Evolutionary conservation across 1,284 basidiomycete genomes (phyloP).

Genomic region (Chalciporus sp.): DNA sequence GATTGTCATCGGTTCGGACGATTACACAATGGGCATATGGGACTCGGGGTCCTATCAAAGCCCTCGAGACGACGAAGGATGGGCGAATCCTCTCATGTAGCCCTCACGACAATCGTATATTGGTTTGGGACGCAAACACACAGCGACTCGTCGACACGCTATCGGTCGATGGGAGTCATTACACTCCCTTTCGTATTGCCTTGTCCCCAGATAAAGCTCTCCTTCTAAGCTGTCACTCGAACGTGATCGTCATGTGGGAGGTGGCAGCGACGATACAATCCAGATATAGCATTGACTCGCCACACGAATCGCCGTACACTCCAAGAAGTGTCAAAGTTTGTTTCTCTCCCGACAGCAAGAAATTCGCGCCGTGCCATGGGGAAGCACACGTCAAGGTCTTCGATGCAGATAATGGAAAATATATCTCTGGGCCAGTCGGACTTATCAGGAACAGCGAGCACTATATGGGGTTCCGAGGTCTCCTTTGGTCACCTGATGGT

Average conservation of each 20-base stretch:
- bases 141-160: not conserved
- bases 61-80: not conserved
- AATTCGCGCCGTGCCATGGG: not conserved
- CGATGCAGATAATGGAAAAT: not conserved
- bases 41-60: not conserved
- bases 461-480: not conserved
- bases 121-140: not conserved
- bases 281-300: not conserved
- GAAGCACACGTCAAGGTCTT: not conserved
- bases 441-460: too few relatives aligned
- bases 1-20: not conserved
- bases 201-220: not conserved
- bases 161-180: not conserved
- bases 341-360: not conserved
- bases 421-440: too few relatives aligned
- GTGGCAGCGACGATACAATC: not conserved
- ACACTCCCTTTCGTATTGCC: not conserved
- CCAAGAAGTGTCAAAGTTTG: too few relatives aligned
- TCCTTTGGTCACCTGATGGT: not conserved
- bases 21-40: not conserved
- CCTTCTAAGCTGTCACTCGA: not conserved
- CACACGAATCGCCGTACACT: not conserved
- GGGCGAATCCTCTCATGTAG: not conserved
- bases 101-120: too few relatives aligned
- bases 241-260: too few relatives aligned